phyloP scores from a whole-genome alignment of 371 early-diverging fungal genomes.

The Gilbertella persicaria region DNA sequence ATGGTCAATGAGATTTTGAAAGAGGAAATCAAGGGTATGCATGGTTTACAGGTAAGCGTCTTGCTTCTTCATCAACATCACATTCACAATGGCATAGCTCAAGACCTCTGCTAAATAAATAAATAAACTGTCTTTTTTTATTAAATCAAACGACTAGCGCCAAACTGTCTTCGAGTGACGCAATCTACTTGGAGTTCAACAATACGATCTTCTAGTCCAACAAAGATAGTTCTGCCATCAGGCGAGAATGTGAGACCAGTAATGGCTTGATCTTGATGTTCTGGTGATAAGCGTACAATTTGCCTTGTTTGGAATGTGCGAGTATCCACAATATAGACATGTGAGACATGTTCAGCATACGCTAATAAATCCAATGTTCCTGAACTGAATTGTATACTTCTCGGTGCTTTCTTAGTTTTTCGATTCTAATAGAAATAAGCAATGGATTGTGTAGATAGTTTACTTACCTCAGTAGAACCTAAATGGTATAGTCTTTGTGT shows the following conservation, averaged over 20 bases:
- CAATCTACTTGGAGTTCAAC: conserved; percentile 27
- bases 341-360: conserved; percentile 80
- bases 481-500: conserved; percentile 51
- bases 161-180: conserved; percentile 24
- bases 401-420: conserved; percentile 73
- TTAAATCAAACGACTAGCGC: too few relatives aligned
- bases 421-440: conserved; percentile 37
- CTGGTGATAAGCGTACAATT: conserved; percentile 49
- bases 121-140: neutral
- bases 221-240: conserved; percentile 24
- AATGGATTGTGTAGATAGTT: neutral
- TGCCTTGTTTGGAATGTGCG: conserved; percentile 76
- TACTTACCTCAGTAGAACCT: conserved; percentile 15
- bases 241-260: conserved; percentile 33
- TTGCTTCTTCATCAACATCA: neutral
- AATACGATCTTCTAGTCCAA: conserved; percentile 27
- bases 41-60: conserved; percentile 73
- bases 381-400: conserved; percentile 80
- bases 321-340: conserved; percentile 80
- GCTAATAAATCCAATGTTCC: conserved; percentile 79
- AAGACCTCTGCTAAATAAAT: conserved; percentile 10
- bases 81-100: conserved; percentile 1
- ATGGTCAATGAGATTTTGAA: conserved; percentile 84
- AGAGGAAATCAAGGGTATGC: conserved; percentile 91
- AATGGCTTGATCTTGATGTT: conserved; percentile 32